Percentiles rank a stretch among this genome's conserved stretches.
These are phyloP conservation scores for Puya raimondii DNA, from an alignment of 176 grass and related monocot species.

Conservation along the genomic window DNA sequence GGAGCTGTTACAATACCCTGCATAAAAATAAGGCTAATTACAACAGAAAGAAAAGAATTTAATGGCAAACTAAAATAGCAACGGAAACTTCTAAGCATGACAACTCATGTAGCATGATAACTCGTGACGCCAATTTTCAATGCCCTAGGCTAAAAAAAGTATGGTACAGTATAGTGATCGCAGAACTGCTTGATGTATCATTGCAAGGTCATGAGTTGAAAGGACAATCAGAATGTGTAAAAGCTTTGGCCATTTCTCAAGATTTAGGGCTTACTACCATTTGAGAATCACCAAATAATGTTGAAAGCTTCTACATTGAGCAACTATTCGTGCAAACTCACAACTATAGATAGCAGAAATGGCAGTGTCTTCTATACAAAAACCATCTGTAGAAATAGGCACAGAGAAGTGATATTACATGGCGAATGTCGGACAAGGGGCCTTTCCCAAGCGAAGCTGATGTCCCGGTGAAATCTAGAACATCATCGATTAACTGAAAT, in stretches of 20 bases:
- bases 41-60: not conserved
- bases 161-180: no score
- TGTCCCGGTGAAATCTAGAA: constrained; percentile 97
- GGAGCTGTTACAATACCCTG: constrained; percentile 96
- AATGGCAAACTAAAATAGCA: not conserved
- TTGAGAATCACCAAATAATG: no score
- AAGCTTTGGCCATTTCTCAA: no score
- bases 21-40: constrained; percentile 1
- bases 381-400: not conserved
- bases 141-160: no score
- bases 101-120: no score
- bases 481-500: constrained; percentile 86
- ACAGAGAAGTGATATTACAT: constrained; percentile 47
- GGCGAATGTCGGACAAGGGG: constrained; percentile 75
- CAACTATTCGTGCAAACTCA: not conserved
- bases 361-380: not conserved
- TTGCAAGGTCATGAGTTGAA: no score
- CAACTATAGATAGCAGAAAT: not conserved
- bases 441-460: constrained; percentile 87
- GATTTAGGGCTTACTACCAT: no score
- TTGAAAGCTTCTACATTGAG: not conserved
- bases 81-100: not conserved
- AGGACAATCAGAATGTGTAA: no score
- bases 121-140: no score
- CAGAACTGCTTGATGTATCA: no score